Percentiles rank a stretch among this genome's conserved stretches.
Evolutionary conservation across 163 green algal genomes (phyloP).

Genomic region (Scenedesmus sp.): DNA sequence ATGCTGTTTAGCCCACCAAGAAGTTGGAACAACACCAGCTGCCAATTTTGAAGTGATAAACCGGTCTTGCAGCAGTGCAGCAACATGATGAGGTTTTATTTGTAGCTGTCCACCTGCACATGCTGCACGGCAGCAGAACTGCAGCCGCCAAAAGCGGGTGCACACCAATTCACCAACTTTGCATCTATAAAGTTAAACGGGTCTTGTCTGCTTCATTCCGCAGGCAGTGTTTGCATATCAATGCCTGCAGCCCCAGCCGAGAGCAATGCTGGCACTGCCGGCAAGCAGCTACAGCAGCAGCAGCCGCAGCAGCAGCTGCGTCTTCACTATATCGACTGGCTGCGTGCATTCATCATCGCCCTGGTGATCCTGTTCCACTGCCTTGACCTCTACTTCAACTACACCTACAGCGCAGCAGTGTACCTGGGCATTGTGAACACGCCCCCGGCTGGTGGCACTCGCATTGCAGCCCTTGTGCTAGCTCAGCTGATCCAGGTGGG

Average conservation of each 20-base stretch:
- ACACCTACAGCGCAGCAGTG: background rate
- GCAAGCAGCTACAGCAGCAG: background rate
- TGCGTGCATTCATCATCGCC: background rate
- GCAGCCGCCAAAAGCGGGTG: too few relatives aligned
- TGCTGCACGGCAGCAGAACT: too few relatives aligned
- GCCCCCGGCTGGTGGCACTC: background rate
- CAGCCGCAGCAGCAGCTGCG: constrained; percentile 2
- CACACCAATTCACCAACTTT: too few relatives aligned
- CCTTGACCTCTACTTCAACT: constrained; percentile 24
- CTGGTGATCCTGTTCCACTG: constrained; percentile 15
- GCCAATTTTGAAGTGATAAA: too few relatives aligned
- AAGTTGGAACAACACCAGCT: too few relatives aligned
- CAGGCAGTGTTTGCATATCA: background rate
- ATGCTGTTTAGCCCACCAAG: too few relatives aligned
- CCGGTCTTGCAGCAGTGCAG: too few relatives aligned
- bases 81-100: too few relatives aligned
- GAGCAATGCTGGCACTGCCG: background rate
- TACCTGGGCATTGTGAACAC: constrained; percentile 3
- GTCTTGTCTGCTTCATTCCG: too few relatives aligned
- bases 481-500: constrained; percentile 19
- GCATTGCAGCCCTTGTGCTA: background rate
- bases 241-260: background rate
- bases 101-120: too few relatives aligned
- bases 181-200: too few relatives aligned
- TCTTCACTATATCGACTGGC: constrained; percentile 19